Conservation (phyloP, 2,329 filamentous ascomycete species). For the Orbilia ellipsospora region DNA sequence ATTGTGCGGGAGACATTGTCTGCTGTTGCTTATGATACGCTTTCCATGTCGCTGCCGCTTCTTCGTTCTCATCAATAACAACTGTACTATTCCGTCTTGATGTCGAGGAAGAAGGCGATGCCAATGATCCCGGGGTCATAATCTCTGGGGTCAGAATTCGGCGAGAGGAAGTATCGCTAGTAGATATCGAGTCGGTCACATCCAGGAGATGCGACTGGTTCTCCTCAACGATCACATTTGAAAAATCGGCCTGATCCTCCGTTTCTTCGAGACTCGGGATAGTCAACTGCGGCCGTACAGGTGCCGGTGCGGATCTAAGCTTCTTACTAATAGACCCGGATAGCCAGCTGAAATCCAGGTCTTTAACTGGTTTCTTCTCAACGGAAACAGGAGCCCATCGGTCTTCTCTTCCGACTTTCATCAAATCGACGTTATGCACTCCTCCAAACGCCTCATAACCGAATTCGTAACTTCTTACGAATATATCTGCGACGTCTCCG, state of each 20-base stretch:
- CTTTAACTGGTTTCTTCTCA: conserved; percentile 36
- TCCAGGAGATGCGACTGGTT: conserved; percentile 27
- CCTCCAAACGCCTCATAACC: conserved; percentile 72
- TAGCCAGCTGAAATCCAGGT: conserved; percentile 25
- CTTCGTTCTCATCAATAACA: conserved; percentile 43
- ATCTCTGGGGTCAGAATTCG: conserved; percentile 34
- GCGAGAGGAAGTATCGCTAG: conserved; percentile 48
- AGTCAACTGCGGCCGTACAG: conserved; percentile 4
- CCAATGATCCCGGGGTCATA: conserved; percentile 23
- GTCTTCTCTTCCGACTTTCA: conserved; percentile 59
- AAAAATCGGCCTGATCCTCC: conserved; percentile 38
- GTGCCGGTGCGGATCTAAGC: conserved; percentile 5
- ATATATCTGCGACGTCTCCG: conserved; percentile 82
- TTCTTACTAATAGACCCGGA: conserved; percentile 2
- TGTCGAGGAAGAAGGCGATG: conserved; percentile 32
- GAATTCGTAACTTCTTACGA: conserved; percentile 87
- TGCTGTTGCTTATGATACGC: conserved; percentile 49
- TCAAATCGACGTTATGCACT: conserved; percentile 69
- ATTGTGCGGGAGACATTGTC: conserved; percentile 24
- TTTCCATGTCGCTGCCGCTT: conserved; percentile 51
- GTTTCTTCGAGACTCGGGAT: conserved; percentile 14
- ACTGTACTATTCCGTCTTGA: conserved; percentile 40
- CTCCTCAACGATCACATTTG: conserved; percentile 27
- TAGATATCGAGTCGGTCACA: conserved; percentile 37
- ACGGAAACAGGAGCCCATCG: conserved; percentile 44